These are phyloP conservation scores for Lenwebbia sp. DNA, from an alignment of 345 rosid genomes.

Conservation along the genomic window DNA sequence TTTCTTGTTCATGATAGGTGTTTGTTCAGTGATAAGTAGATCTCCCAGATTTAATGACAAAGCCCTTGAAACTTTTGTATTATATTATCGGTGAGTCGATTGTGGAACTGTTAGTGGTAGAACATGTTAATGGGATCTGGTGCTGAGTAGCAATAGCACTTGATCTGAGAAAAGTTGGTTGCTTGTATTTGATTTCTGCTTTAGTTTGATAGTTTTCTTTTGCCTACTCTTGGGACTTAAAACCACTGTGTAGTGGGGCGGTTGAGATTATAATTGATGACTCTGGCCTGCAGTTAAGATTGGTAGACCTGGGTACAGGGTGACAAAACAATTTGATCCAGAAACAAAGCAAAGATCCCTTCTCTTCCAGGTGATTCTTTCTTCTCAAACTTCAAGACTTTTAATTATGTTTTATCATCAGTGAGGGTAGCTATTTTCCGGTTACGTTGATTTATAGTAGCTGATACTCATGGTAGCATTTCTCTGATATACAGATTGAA, in stretches of 20 bases:
- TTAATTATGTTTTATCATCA: neutral
- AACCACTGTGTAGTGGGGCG: neutral
- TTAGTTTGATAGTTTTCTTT: neutral
- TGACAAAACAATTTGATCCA: constrained; percentile 89
- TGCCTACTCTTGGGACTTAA: neutral
- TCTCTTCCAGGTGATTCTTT: constrained; percentile 61
- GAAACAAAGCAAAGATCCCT: constrained; percentile 92
- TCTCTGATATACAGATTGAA: constrained; percentile 46
- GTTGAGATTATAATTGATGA: neutral
- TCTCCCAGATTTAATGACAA: neutral
- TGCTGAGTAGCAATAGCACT: neutral
- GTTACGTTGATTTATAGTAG: neutral
- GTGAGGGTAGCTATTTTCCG: neutral
- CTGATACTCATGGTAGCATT: neutral
- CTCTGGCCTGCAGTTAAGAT: constrained; percentile 57
- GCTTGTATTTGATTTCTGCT: neutral
- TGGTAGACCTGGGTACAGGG: constrained; percentile 94
- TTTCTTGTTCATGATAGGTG: neutral
- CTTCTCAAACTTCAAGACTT: neutral
- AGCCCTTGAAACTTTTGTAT: neutral
- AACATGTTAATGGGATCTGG: neutral
- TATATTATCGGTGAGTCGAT: neutral
- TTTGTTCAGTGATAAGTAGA: neutral
- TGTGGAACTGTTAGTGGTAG: neutral
- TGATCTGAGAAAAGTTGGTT: neutral